Percentiles rank a stretch among this genome's conserved stretches.
These are phyloP conservation scores for Eutrema heterophyllum DNA, from an alignment of 345 rosid genomes.

Conservation along the genomic window DNA sequence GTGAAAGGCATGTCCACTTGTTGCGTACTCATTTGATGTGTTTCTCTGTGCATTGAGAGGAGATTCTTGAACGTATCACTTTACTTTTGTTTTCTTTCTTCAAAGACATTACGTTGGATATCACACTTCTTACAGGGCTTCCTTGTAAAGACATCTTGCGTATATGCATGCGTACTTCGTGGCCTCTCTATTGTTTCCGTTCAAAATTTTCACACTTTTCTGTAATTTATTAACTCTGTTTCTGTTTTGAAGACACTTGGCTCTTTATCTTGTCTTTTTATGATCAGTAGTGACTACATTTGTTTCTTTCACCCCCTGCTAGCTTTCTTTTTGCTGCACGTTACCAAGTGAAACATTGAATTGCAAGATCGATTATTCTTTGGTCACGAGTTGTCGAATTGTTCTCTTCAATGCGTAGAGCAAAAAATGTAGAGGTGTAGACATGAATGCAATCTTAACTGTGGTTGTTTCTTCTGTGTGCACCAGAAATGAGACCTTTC, in stretches of 20 bases:
- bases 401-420: background rate
- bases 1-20: slow-evolving; percentile 35
- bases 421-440: background rate
- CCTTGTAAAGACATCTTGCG: background rate
- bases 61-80: slow-evolving; percentile 17
- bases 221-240: background rate
- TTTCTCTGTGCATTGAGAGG: slow-evolving; percentile 13
- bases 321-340: background rate
- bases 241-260: slow-evolving; percentile 3
- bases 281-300: background rate
- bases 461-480: background rate
- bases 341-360: background rate
- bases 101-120: background rate
- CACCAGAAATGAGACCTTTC: background rate
- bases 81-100: slow-evolving; percentile 5
- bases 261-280: background rate
- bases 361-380: background rate
- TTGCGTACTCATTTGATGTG: slow-evolving; percentile 8
- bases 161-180: slow-evolving; percentile 31
- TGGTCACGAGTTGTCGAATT: background rate
- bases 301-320: slow-evolving; percentile 1
- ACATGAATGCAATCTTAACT: background rate
- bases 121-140: background rate
- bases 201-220: background rate
- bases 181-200: slow-evolving; percentile 21